Evolutionary conservation across 1,284 basidiomycete genomes (phyloP).

Genomic region (Irpex rosettiformis): DNA sequence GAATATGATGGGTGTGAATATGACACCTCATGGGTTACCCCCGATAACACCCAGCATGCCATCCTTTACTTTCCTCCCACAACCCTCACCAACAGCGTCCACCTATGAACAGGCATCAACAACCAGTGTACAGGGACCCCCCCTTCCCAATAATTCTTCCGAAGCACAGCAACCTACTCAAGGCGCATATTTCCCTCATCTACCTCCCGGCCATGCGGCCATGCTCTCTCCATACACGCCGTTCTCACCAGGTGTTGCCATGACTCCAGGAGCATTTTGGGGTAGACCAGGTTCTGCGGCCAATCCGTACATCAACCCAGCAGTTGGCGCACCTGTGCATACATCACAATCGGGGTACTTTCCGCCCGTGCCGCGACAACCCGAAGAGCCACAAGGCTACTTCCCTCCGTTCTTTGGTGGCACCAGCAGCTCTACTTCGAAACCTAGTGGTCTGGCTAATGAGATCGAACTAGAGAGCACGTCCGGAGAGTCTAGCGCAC

Average conservation of each 20-base stretch:
- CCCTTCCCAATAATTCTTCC: not conserved
- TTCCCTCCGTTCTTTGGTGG: constrained; percentile 38
- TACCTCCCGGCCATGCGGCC: constrained; percentile 19
- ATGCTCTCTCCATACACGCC: constrained; percentile 31
- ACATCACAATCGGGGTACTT: constrained; percentile 39
- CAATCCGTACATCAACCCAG: constrained; percentile 62
- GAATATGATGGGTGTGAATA: constrained; percentile 28
- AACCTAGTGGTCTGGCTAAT: constrained; percentile 33
- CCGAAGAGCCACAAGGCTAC: constrained; percentile 34
- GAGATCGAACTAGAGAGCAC: constrained; percentile 34
- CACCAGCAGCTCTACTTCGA: constrained; percentile 10
- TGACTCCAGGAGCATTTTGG: constrained; percentile 72
- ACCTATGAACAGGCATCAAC: not conserved
- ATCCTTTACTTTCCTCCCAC: constrained; percentile 63
- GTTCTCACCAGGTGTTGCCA: constrained; percentile 65
- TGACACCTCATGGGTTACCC: constrained; percentile 68
- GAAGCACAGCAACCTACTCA: constrained; percentile 2
- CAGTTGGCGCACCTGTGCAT: constrained; percentile 64
- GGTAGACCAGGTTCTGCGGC: constrained; percentile 44
- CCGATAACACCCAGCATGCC: constrained; percentile 81
- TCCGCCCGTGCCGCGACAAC: constrained; percentile 29
- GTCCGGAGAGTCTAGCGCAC: constrained; percentile 9
- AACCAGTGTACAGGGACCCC: constrained; percentile 2
- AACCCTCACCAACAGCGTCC: constrained; percentile 27
- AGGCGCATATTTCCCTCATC: constrained; percentile 5